These are phyloP conservation scores for Globisporangium splendens DNA, from an alignment of 352 stramenopile genomes.

Conservation along the genomic window DNA sequence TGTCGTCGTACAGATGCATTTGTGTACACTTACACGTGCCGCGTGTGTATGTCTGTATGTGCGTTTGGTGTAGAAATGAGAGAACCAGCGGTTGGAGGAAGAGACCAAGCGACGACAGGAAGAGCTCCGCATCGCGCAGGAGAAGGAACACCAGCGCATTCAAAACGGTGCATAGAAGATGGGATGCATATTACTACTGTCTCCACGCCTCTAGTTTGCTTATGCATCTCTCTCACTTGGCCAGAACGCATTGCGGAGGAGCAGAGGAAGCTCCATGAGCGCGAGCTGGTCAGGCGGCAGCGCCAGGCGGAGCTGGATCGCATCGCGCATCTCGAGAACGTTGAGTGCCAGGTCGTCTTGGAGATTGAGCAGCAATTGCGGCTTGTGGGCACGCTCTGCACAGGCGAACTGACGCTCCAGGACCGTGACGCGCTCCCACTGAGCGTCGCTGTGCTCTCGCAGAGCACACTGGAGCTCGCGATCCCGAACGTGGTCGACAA, in stretches of 20 bases:
- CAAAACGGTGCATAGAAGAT: conserved; percentile 30
- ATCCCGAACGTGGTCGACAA: conserved; percentile 25
- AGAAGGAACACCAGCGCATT: conserved; percentile 37
- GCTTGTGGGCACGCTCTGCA: conserved; percentile 51
- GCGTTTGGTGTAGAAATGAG: conserved; percentile 49
- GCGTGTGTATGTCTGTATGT: conserved; percentile 4
- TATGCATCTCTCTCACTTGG: neutral
- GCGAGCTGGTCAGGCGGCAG: conserved; percentile 20
- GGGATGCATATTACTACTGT: neutral
- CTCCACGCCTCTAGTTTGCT: neutral
- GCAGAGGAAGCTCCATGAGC: conserved; percentile 27
- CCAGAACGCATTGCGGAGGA: conserved; percentile 40
- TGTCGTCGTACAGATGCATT: too few species aligned
- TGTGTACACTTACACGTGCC: neutral
- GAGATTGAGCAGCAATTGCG: conserved; percentile 42
- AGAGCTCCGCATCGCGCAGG: conserved; percentile 33
- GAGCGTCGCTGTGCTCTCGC: conserved; percentile 21
- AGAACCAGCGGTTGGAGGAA: conserved; percentile 63
- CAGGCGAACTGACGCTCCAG: conserved; percentile 25
- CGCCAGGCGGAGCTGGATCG: conserved; percentile 31
- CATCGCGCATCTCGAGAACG: conserved; percentile 36
- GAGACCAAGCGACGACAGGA: conserved; percentile 46
- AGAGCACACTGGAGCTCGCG: conserved; percentile 22
- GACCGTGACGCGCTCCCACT: conserved; percentile 16
- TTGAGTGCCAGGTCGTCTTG: conserved; percentile 26